These are phyloP conservation scores for Heliosperma pusillum DNA, from an alignment of 148 eudicot genomes.

Conservation along the genomic window DNA sequence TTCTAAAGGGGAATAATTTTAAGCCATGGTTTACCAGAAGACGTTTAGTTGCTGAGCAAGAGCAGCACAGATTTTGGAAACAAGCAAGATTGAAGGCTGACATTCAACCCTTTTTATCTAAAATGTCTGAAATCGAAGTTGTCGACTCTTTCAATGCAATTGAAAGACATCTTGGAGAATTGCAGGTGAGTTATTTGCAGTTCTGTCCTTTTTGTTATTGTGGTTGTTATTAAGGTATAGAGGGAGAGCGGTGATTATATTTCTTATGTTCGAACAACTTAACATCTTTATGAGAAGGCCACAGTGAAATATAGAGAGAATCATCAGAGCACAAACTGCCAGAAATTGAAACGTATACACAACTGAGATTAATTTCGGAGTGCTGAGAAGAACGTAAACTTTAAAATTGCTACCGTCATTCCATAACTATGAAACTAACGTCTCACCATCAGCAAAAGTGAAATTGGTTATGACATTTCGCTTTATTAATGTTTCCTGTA, in stretches of 20 bases:
- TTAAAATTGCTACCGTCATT: no score
- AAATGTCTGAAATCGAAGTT: conserved; percentile 78
- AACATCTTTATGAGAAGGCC: background rate
- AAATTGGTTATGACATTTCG: no score
- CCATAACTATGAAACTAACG: no score
- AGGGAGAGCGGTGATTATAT: background rate
- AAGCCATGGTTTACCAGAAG: conserved; percentile 85
- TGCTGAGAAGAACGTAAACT: no score
- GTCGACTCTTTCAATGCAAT: conserved; percentile 86
- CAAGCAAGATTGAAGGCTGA: conserved; percentile 81
- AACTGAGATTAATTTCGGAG: no score
- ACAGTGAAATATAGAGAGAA: no score
- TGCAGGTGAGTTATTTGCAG: conserved; percentile 47
- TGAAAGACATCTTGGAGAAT: conserved; percentile 80
- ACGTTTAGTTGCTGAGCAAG: conserved; percentile 81
- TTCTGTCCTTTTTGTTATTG: background rate
- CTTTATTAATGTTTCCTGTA: no score
- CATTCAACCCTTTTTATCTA: conserved; percentile 52
- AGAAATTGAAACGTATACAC: no score
- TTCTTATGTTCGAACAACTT: background rate
- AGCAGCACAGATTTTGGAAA: conserved; percentile 79
- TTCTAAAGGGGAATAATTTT: conserved; percentile 79
- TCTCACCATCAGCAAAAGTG: no score
- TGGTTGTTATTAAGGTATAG: background rate
- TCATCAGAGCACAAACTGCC: no score